Base-by-base conservation (phyloP, 768 basidiomycete genomes). In the Grammothele lineata region DNA sequence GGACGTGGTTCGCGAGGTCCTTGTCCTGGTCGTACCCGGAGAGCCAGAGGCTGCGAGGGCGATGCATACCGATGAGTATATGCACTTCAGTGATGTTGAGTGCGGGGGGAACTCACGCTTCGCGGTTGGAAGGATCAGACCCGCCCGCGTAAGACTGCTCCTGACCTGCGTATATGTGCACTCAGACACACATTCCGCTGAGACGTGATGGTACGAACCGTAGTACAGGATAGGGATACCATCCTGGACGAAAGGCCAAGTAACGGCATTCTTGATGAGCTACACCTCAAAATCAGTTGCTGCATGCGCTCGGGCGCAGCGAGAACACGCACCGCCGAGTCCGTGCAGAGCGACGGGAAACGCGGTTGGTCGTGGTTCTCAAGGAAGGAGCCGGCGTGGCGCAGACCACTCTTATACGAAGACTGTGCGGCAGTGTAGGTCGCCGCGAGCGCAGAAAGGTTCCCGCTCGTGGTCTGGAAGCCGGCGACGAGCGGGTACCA, bases 291-390 rank as follows among this genome's bases (percentile, higher is more conserved):
- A 3, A 12, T 34, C 15, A 45, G 21, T 10, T 12, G 10, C 5
- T 15, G 14, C 19, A 25, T 32, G 36, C 17, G 23, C 23, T 4
- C 3, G 14, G 10, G 5, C 12, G 21, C 37, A n/a, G 27, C 4
- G 36, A 22, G 33, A n/a, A 17, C n/a, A 61, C 70, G 22, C 57
- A 74, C 71, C 46, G 68, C 66, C 2, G 63, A 56, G 54, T 78
- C 77, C 24, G 62, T 60, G 14, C 71, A 71, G 34, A 68, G 37
- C 5, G 70, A 72, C 25, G 60, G 62, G 49, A 79, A 75, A 15
- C 77, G 70, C 9, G 77, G 71, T 43, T 77, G 69, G 53, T 79
- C 77, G 40, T 78, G 77, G 57, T 79, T 79, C 59, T 78, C 77
- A 35, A 78, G 62, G 63, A 78, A 78, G 5, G 72, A 66, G 8